A percentile compares a stretch with the other conserved stretches of the same genome.
Evolutionary conservation across 169 alveolate species (phyloP).

Genomic region (Cryptosporidium andersoni): DNA sequence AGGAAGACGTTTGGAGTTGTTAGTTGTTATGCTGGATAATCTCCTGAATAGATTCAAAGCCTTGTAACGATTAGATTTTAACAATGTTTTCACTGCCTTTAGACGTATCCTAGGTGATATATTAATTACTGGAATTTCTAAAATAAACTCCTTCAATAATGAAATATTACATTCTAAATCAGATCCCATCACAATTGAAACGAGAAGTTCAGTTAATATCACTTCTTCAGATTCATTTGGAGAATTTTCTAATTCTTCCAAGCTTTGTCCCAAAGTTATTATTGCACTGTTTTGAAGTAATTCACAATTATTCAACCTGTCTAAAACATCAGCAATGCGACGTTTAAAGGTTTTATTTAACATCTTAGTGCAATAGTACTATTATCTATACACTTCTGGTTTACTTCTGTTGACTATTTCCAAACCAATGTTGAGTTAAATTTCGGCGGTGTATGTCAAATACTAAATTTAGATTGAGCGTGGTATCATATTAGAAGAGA

Average conservation of each 20-base stretch:
- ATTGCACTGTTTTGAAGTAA: slow-evolving; percentile 33
- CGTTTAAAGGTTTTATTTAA: neutral
- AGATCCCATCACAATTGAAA: slow-evolving; percentile 38
- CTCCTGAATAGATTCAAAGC: slow-evolving; percentile 43
- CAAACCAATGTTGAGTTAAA: too few species aligned
- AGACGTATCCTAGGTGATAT: slow-evolving; percentile 65
- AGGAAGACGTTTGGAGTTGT: slow-evolving; percentile 5
- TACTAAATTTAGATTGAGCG: too few species aligned
- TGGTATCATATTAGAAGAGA: too few species aligned
- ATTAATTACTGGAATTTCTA: slow-evolving; percentile 44
- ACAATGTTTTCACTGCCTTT: slow-evolving; percentile 66
- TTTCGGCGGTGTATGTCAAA: too few species aligned
- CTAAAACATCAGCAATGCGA: slow-evolving; percentile 9
- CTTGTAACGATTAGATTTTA: slow-evolving; percentile 37
- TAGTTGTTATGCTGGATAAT: slow-evolving; percentile 6
- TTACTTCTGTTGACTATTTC: too few species aligned
- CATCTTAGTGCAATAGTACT: too few species aligned
- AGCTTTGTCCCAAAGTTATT: slow-evolving; percentile 11
- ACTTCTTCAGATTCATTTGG: slow-evolving; percentile 51
- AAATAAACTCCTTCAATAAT: slow-evolving; percentile 6
- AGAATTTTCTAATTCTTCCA: slow-evolving; percentile 3
- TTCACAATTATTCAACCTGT: slow-evolving; percentile 38
- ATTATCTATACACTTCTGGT: too few species aligned
- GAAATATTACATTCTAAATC: slow-evolving; percentile 10
- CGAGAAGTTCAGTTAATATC: slow-evolving; percentile 16